Evolutionary conservation across 345 rosid species (phyloP).

Genomic region (Citropsis articulata): DNA sequence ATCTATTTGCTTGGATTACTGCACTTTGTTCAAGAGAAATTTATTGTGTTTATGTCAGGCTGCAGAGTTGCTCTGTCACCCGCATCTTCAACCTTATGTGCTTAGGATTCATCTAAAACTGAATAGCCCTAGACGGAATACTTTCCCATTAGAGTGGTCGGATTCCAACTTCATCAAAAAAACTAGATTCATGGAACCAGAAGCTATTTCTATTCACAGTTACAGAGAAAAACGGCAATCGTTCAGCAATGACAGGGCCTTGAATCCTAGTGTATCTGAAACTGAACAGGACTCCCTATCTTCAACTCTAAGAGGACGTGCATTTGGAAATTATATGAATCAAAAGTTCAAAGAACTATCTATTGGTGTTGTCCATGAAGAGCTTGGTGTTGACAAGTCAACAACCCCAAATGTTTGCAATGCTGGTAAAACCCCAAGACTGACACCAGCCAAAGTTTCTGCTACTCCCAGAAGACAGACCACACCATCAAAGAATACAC

Average conservation of each 20-base stretch:
- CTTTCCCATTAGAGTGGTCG: slow-evolving; percentile 46
- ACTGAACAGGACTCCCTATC: slow-evolving; percentile 51
- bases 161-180: slow-evolving; percentile 45
- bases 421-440: slow-evolving; percentile 42
- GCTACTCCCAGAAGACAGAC: slow-evolving; percentile 36
- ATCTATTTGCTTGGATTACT: neutral
- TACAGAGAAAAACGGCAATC: slow-evolving; percentile 57
- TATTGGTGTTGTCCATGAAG: slow-evolving; percentile 41
- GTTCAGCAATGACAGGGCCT: slow-evolving; percentile 64
- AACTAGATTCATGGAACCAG: slow-evolving; percentile 46
- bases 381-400: slow-evolving; percentile 29
- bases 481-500: slow-evolving; percentile 43
- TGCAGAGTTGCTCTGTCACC: slow-evolving; percentile 77
- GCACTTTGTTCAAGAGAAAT: neutral
- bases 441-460: slow-evolving; percentile 33
- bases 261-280: slow-evolving; percentile 65
- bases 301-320: slow-evolving; percentile 46
- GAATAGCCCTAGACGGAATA: slow-evolving; percentile 54
- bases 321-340: slow-evolving; percentile 36
- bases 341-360: slow-evolving; percentile 50
- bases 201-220: slow-evolving; percentile 23
- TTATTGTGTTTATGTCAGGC: slow-evolving; percentile 48
- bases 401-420: slow-evolving; percentile 27
- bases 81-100: slow-evolving; percentile 79
- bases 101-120: slow-evolving; percentile 65